Evolutionary conservation across 1,284 basidiomycete species (phyloP), one percentile per base, ranked within the genome.

Genomic region (Sphaerobolus stellatus): DNA sequence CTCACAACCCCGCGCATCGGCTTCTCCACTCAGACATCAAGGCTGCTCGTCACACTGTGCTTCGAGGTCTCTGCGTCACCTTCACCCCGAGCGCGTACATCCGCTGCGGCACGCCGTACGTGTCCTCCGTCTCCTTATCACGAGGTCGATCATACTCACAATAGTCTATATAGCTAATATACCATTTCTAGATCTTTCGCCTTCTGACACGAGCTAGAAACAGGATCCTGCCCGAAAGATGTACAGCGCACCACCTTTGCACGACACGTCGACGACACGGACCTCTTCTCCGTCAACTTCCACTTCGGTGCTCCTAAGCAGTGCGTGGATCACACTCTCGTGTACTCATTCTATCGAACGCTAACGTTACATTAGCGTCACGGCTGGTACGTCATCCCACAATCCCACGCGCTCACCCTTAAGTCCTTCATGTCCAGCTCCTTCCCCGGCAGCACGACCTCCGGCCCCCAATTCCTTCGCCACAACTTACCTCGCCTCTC

Each of bases 401-500:
- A 98, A 68, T 84, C 79, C n/a, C 83, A 88, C 61, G 88, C 90
- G 4, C 74, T 75, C 20, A 82, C 85, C 11, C 80, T 97, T 41
- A 94, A 97, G 69, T 77, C 83, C 34, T 84, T 84, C 4, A 92
- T 96, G 85, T n/a, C n/a, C n/a, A n/a, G n/a, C n/a, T n/a, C 90
- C 67, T 98, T 98, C 67, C 90, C 94, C 0, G 84, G 84, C 58
- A 93, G 95, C 56, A 87, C 86, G 0, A 82, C 84, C 4, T 75
- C 83, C 57, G 99, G 96, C 68, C 84, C 89, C 2, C 93, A 99
- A 67, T 99, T 98, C 71, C 79, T 99, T 59, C 86, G 97, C 9
- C 96, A 99, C 76, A 99, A 99, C 71, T 92, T 94, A 0, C 99
- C 94, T 71, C 83, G 98, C 33, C 93, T 91, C 2, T 98, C 94